Evolutionary conservation across 2,329 filamentous ascomycete genomes (phyloP).

Genomic region (Phialocephala sp.): DNA sequence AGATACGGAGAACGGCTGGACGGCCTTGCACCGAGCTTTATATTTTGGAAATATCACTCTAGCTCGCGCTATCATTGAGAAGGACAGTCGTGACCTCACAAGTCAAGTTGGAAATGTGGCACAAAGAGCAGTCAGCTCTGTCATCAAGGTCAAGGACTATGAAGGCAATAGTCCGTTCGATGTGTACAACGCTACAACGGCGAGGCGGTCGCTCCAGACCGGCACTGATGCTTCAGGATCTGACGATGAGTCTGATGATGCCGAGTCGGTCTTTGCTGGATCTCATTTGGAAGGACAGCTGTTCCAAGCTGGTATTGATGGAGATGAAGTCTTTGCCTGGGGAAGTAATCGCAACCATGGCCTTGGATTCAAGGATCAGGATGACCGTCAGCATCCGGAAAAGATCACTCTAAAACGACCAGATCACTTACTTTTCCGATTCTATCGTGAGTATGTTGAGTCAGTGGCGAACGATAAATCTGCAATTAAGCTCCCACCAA

Average conservation of each 20-base stretch:
- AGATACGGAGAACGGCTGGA: slow-evolving; percentile 94
- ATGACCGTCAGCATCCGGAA: slow-evolving; percentile 93
- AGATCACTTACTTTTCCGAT: slow-evolving; percentile 74
- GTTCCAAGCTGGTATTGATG: slow-evolving; percentile 50
- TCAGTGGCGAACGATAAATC: slow-evolving; percentile 29
- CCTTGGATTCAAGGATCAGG: slow-evolving; percentile 91
- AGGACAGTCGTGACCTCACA: slow-evolving; percentile 65
- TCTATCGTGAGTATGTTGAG: slow-evolving; percentile 72
- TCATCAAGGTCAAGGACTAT: slow-evolving; percentile 94
- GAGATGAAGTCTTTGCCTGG: slow-evolving; percentile 91
- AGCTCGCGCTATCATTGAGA: slow-evolving; percentile 79
- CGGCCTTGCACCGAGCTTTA: slow-evolving; percentile 86
- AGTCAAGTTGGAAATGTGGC: slow-evolving; percentile 64
- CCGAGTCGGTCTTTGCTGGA: slow-evolving; percentile 39
- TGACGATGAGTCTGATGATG: slow-evolving; percentile 58
- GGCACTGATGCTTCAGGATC: slow-evolving; percentile 37
- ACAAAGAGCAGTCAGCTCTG: slow-evolving; percentile 65
- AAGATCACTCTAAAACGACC: slow-evolving; percentile 78
- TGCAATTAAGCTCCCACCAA: slow-evolving; percentile 34
- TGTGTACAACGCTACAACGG: slow-evolving; percentile 86
- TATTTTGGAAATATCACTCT: slow-evolving; percentile 90
- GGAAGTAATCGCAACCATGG: slow-evolving; percentile 96
- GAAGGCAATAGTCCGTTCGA: slow-evolving; percentile 96
- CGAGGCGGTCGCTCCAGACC: slow-evolving; percentile 68
- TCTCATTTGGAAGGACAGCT: neutral